These are phyloP conservation scores for Aspergillus campestris DNA, from an alignment of 495 filamentous ascomycete species.

Conservation along the genomic window DNA sequence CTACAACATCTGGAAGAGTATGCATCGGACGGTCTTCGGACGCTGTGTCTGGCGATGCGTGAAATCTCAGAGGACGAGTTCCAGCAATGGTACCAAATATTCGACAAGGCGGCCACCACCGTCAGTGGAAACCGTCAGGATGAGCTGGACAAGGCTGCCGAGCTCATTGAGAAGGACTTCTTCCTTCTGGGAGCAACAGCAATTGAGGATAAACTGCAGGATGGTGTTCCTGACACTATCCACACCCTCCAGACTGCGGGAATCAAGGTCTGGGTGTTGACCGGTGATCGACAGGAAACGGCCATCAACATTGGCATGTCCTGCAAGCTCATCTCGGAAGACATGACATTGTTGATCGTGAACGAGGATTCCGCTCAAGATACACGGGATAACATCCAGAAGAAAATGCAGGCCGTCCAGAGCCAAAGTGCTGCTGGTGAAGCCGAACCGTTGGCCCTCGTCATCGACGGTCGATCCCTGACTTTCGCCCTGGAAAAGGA, in stretches of 20 bases:
- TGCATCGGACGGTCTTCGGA: constrained; percentile 90
- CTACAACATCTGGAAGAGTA: constrained; percentile 95
- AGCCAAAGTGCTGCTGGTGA: constrained; percentile 69
- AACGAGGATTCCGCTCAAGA: constrained; percentile 75
- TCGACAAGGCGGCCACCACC: constrained; percentile 82
- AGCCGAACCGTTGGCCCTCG: constrained; percentile 79
- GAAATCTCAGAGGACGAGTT: constrained; percentile 89
- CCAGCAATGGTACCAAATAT: constrained; percentile 79
- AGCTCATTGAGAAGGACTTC: constrained; percentile 88
- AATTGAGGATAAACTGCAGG: constrained; percentile 94
- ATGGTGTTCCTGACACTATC: constrained; percentile 97
- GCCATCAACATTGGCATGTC: constrained; percentile 99
- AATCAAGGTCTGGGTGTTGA: constrained; percentile 98
- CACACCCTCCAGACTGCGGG: constrained; percentile 94
- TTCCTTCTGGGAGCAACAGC: constrained; percentile 90
- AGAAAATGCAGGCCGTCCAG: constrained; percentile 83
- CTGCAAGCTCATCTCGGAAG: constrained; percentile 96
- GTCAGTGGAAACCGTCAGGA: constrained; percentile 87
- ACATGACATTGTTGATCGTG: constrained; percentile 95
- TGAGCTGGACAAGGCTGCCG: constrained; percentile 94
- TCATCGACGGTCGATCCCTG: constrained; percentile 94
- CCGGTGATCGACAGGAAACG: constrained; percentile 96
- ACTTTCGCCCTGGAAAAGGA: constrained; percentile 92
- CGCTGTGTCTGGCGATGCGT: constrained; percentile 90
- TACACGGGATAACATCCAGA: constrained; percentile 78